phyloP scores from a whole-genome alignment of 306 rosid genomes.

The Rosa rugosa region DNA sequence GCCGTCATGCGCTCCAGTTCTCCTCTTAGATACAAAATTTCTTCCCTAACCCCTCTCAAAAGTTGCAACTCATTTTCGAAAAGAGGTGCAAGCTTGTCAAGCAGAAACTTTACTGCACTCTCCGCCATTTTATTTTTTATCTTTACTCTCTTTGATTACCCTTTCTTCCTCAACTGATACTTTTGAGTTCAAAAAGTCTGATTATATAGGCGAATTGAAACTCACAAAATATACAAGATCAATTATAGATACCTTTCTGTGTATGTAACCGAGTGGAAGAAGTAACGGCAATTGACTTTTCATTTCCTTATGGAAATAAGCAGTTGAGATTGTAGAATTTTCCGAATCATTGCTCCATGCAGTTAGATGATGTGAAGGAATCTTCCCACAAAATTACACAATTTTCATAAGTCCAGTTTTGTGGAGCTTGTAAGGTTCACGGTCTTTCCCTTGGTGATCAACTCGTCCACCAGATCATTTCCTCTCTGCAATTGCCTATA shows the following conservation, averaged over 20 bases:
- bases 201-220: too few relatives aligned
- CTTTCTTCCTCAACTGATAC: too few relatives aligned
- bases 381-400: neutral
- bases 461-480: neutral
- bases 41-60: slow-evolving; percentile 36
- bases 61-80: slow-evolving; percentile 22
- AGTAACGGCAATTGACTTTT: slow-evolving; percentile 22
- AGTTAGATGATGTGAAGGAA: neutral
- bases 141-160: too few relatives aligned
- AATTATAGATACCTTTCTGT: too few relatives aligned
- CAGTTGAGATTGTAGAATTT: neutral
- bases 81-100: slow-evolving; percentile 16
- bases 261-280: too few relatives aligned
- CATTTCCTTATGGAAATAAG: neutral
- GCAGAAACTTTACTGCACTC: too few relatives aligned
- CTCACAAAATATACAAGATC: too few relatives aligned
- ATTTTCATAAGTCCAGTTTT: neutral
- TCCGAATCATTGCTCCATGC: neutral
- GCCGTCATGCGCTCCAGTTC: slow-evolving; percentile 27
- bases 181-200: too few relatives aligned
- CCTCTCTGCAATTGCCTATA: neutral
- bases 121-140: too few relatives aligned
- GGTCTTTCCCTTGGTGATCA: neutral
- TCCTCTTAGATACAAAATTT: slow-evolving; percentile 14
- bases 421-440: neutral